Evolutionary conservation across 139 green algal species (phyloP), one percentile per base, ranked within the genome.

Genomic region (Volvox africanus): DNA sequence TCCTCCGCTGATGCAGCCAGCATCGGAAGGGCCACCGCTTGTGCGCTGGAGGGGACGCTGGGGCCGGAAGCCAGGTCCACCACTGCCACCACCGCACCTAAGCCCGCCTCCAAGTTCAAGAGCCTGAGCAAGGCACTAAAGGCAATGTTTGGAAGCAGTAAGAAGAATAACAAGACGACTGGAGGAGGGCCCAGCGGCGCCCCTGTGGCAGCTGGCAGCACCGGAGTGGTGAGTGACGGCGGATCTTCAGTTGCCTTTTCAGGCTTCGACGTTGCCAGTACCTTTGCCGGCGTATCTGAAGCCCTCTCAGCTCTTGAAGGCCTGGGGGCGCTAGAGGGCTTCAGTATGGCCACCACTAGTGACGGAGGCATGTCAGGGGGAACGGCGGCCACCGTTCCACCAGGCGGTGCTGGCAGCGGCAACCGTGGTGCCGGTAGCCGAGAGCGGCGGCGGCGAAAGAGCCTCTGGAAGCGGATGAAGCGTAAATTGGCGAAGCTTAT

Each of bases 381-480:
- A 2, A 73, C 65, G 65, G 82, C 18, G 0, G 61, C 61, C 19
- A 77, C 82, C 28, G 82, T 30, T 32, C 81, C 81, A 61, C 26
- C 50, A 9, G 80, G 80, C n/a, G 81, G 18, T 32, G 61, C 2
- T 62, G 50, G 17, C n/a, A 30, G 61, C 32, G 81, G 18, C 9
- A 32, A 0, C 61, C 17, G 30, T n/a, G 30, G n/a, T 12, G 24
- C 61, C 32, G 81, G 16, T 9, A 61, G 17, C 55, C 28, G 18
- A 26, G 65, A 80, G 33, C 37, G 68, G 69, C 36, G 37, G 16
- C 76, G 50, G 37, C 76, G 55, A 24, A 89, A 89, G 84, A 71
- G n/a, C 32, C 9, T 89, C 28, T 89, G 84, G 84, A 81, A 82
- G 67, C 84, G 84, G 17, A 89, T 89, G 36, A 81, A 61, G 68